Conservation (phyloP, 805 yeast genomes). For the Hanseniaspora hatyaiensis region DNA sequence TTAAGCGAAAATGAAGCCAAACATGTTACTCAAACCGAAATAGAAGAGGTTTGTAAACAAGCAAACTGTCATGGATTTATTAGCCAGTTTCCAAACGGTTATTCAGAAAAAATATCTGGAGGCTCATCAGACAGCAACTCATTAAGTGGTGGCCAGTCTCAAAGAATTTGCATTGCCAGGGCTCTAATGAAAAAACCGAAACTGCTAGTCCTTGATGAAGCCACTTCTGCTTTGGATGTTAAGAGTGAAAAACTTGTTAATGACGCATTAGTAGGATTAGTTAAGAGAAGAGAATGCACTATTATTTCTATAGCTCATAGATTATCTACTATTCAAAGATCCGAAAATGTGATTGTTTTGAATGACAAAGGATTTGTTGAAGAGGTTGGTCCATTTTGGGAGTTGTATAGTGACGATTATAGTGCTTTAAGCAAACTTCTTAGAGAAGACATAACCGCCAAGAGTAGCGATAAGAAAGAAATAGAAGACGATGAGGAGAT, state of each 20-base stretch:
- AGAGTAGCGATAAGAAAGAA: slow-evolving; percentile 8
- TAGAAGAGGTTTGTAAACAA: slow-evolving; percentile 37
- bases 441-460: slow-evolving; percentile 24
- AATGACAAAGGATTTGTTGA: slow-evolving; percentile 72
- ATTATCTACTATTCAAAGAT: slow-evolving; percentile 75
- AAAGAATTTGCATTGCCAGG: slow-evolving; percentile 76
- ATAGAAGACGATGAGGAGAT: background rate
- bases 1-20: slow-evolving; percentile 44
- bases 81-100: slow-evolving; percentile 47
- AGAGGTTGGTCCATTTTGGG: slow-evolving; percentile 56
- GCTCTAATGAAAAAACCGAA: slow-evolving; percentile 67
- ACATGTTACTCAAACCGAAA: slow-evolving; percentile 34
- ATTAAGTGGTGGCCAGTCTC: slow-evolving; percentile 89
- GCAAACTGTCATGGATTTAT: slow-evolving; percentile 55
- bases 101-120: slow-evolving; percentile 58
- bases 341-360: slow-evolving; percentile 73
- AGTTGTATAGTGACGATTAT: slow-evolving; percentile 38
- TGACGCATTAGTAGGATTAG: slow-evolving; percentile 56
- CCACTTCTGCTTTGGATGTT: slow-evolving; percentile 78
- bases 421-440: slow-evolving; percentile 33
- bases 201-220: slow-evolving; percentile 71
- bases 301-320: slow-evolving; percentile 90
- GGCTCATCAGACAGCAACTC: slow-evolving; percentile 36
- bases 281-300: slow-evolving; percentile 51
- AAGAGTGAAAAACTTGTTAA: slow-evolving; percentile 67